These are phyloP conservation scores for Tagetes patula DNA, from an alignment of 129 eudicot genomes.

Conservation along the genomic window DNA sequence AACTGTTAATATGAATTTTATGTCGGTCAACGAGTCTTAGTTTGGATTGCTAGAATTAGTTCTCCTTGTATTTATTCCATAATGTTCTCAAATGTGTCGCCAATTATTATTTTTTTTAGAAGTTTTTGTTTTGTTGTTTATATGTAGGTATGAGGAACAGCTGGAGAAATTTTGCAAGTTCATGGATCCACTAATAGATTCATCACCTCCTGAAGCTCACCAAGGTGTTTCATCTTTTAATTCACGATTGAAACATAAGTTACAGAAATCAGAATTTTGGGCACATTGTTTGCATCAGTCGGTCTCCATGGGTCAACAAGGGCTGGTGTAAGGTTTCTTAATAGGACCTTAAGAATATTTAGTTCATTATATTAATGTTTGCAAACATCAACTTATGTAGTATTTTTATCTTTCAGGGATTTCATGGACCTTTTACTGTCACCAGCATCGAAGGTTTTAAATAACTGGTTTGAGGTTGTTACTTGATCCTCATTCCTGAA, in stretches of 20 bases:
- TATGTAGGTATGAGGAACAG: slow-evolving; percentile 63
- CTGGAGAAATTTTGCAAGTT: slow-evolving; percentile 91
- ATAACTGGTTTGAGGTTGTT: slow-evolving; percentile 98
- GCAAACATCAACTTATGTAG: slow-evolving; percentile 10
- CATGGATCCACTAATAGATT: slow-evolving; percentile 87
- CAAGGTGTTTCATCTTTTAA: slow-evolving; percentile 56
- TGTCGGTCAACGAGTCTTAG: too few relatives aligned
- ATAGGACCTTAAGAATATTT: slow-evolving; percentile 9
- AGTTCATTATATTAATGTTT: background rate
- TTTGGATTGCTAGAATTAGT: too few relatives aligned
- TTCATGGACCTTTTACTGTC: slow-evolving; percentile 86
- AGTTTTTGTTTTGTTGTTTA: background rate
- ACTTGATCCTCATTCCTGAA: slow-evolving; percentile 21
- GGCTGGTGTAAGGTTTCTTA: slow-evolving; percentile 69
- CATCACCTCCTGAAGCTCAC: slow-evolving; percentile 80
- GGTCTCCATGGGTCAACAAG: slow-evolving; percentile 83
- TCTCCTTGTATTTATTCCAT: background rate
- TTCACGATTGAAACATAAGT: slow-evolving; percentile 61
- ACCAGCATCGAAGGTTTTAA: slow-evolving; percentile 92
- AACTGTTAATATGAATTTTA: too few relatives aligned
- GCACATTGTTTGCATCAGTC: slow-evolving; percentile 79
- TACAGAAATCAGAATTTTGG: slow-evolving; percentile 83
- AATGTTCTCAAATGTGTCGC: background rate
- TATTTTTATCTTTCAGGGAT: slow-evolving; percentile 60
- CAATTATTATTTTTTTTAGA: too few relatives aligned